Base-by-base conservation (phyloP, 1,284 basidiomycete species). In the Ceratobasidium theobromae region DNA sequence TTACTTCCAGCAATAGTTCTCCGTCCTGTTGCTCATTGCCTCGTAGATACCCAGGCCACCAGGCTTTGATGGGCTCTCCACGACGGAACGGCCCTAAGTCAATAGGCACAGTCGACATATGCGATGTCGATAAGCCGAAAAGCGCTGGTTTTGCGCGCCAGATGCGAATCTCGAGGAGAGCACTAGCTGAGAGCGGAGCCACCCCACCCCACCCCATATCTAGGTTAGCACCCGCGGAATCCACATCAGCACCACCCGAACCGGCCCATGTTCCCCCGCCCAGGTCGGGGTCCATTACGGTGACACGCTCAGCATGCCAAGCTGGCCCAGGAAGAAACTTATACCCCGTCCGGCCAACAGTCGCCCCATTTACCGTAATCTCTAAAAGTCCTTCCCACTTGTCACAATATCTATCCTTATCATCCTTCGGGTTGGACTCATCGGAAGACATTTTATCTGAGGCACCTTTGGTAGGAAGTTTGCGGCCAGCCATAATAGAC, bases 301-400 rank as follows among this genome's bases (percentile, higher is more conserved):
- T 74, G 73, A 93, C 92, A 43, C 74, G 78, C 76, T 93, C 91
- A 69, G 89, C 86, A 89, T 91, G 93, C 60, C 71, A 71, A n/a
- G 71, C 68, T 16, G 65, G 65, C 81, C 67, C 83, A 77, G 23
- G 33, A 14, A 84, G 84, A 70, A 83, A 87, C 75, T 89, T 86
- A 32, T 85, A 78, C 0, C 87, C 86, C 1, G 91, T 91, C 54
- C 87, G 81, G 58, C 86, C 89, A 69, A 84, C 86, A 12, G 87
- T 75, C 9, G 71, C 71, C 14, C 71, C 74, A 23, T 71, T 69
- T 18, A 73, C 55, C 14, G 69, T 68, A 33, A 75, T 43, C 65
- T 75, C 74, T 65, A 72, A 72, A 48, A 68, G 70, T 49, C 54
- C 27, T 18, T 58, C 53, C 18, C 28, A 18, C 18, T 16, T 23